Evolutionary conservation across 1,284 basidiomycete genomes (phyloP).

Genomic region (Fomitopsis schrenkii): DNA sequence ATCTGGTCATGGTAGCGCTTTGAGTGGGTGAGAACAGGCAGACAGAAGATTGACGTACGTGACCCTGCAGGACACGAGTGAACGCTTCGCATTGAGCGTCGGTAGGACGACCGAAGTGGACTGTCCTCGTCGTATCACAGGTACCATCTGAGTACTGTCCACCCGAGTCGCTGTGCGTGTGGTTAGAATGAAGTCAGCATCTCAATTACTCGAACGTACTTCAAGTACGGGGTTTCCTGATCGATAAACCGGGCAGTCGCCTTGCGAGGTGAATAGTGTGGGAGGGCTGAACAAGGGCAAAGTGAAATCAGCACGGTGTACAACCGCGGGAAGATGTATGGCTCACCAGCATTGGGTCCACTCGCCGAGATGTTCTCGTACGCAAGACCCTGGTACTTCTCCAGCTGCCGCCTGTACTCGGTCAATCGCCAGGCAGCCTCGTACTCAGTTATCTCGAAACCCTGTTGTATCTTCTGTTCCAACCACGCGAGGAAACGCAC

Average conservation of each 20-base stretch:
- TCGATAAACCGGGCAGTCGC: slow-evolving; percentile 72
- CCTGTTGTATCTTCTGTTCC: slow-evolving; percentile 73
- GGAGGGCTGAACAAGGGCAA: slow-evolving; percentile 53
- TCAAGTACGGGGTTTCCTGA: slow-evolving; percentile 81
- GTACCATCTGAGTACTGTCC: slow-evolving; percentile 90
- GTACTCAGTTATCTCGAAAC: slow-evolving; percentile 86
- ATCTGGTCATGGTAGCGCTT: slow-evolving; percentile 48
- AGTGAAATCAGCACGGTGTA: background rate
- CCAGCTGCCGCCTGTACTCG: slow-evolving; percentile 71
- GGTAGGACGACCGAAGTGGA: slow-evolving; percentile 85
- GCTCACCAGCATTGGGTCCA: slow-evolving; percentile 77
- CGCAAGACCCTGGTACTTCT: slow-evolving; percentile 83
- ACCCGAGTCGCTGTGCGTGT: slow-evolving; percentile 69
- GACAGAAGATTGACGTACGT: slow-evolving; percentile 51
- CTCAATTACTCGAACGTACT: slow-evolving; percentile 46
- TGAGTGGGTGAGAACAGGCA: background rate
- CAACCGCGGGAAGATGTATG: background rate
- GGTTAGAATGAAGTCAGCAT: slow-evolving; percentile 3
- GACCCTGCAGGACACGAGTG: slow-evolving; percentile 94
- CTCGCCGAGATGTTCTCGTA: slow-evolving; percentile 93
- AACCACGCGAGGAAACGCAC: slow-evolving; percentile 81
- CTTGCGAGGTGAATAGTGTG: slow-evolving; percentile 87
- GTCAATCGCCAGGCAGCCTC: slow-evolving; percentile 85
- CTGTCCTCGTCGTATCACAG: slow-evolving; percentile 89
- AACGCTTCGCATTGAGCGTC: slow-evolving; percentile 85